Conservation (phyloP, 2,329 filamentous ascomycete species). For the Hirsutella thompsonii region DNA sequence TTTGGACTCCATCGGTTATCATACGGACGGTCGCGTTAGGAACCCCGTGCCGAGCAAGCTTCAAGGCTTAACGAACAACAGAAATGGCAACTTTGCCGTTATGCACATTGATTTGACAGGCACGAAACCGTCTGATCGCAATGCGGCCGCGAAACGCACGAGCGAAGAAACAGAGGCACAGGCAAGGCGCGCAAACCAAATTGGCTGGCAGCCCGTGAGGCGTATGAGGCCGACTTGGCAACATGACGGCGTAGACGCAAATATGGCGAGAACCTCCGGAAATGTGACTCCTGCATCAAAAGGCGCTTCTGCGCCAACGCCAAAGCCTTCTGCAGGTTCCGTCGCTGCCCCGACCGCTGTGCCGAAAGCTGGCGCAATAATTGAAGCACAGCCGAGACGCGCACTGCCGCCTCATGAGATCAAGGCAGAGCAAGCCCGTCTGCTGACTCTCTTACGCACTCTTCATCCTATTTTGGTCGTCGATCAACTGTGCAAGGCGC, state of each 20-base stretch:
- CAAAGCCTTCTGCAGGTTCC: background rate
- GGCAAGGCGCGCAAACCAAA: slow-evolving; percentile 40
- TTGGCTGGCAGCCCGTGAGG: slow-evolving; percentile 38
- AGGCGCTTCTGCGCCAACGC: background rate
- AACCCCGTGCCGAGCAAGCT: slow-evolving; percentile 51
- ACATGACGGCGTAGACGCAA: slow-evolving; percentile 2
- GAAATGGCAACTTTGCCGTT: slow-evolving; percentile 48
- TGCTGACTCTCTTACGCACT: slow-evolving; percentile 42
- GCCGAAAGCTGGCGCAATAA: background rate
- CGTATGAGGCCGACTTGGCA: slow-evolving; percentile 24
- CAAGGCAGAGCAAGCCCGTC: slow-evolving; percentile 46
- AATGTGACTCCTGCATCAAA: background rate
- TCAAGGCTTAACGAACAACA: slow-evolving; percentile 42
- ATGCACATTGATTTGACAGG: slow-evolving; percentile 45
- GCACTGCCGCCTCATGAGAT: slow-evolving; percentile 27
- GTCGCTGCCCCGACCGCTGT: background rate
- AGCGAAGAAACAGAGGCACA: slow-evolving; percentile 49
- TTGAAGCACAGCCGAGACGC: background rate
- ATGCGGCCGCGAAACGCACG: slow-evolving; percentile 44
- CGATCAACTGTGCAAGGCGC: slow-evolving; percentile 48
- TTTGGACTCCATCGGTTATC: background rate
- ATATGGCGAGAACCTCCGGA: background rate
- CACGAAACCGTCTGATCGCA: slow-evolving; percentile 32
- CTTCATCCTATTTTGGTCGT: slow-evolving; percentile 43
- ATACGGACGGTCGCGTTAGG: slow-evolving; percentile 21